These are phyloP conservation scores for Skeletonema grethae DNA, from an alignment of 108 stramenopile species.

Conservation along the genomic window DNA sequence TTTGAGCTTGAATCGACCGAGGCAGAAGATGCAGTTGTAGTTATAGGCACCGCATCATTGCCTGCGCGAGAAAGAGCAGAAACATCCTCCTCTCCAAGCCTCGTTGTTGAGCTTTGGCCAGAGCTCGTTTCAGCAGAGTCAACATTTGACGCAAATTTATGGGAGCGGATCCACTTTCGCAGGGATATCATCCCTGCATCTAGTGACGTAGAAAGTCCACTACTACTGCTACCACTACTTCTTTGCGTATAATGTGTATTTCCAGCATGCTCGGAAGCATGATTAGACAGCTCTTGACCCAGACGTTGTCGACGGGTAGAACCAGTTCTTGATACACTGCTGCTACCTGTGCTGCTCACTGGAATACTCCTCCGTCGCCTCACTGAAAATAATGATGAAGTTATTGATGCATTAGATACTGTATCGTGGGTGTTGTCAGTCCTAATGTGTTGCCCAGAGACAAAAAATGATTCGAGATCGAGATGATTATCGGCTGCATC, in stretches of 20 bases:
- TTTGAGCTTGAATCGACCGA: conserved; percentile 21
- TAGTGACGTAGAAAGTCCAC: conserved; percentile 36
- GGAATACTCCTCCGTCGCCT: background rate
- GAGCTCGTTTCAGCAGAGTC: conserved; percentile 16
- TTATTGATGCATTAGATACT: conserved; percentile 8
- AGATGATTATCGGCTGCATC: background rate
- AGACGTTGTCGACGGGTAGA: background rate
- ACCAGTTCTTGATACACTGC: background rate
- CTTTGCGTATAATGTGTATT: background rate
- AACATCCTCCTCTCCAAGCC: conserved; percentile 42
- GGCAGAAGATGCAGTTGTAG: conserved; percentile 23
- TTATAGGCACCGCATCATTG: conserved; percentile 8
- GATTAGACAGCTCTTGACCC: background rate
- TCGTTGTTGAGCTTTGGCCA: conserved; percentile 30
- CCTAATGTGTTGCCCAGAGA: background rate
- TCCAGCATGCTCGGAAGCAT: background rate
- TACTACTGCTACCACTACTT: conserved; percentile 3
- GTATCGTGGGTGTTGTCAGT: background rate
- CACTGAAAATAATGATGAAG: conserved; percentile 6
- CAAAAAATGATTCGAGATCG: background rate
- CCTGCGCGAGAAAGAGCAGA: conserved; percentile 33
- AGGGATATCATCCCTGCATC: conserved; percentile 72
- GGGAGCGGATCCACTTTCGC: conserved; percentile 59
- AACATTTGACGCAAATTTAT: conserved; percentile 11
- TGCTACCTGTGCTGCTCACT: conserved; percentile 11